Percentiles rank a stretch among this genome's conserved stretches.
Conservation (phyloP, 2,329 filamentous ascomycete genomes). For the Xylaria sp. region DNA sequence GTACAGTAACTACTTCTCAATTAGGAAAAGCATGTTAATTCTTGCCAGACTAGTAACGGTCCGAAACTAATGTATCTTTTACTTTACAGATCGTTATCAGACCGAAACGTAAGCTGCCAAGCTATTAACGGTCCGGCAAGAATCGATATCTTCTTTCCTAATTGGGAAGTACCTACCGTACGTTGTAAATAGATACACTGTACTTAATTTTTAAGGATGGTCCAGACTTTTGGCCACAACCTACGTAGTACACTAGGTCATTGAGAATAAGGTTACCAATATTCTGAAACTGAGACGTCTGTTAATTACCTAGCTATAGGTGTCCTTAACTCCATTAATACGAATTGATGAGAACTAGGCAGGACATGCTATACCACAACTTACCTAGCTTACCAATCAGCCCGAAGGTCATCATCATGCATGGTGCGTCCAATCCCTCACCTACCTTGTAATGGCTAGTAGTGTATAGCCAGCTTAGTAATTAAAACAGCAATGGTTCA, state of each 20-base stretch:
- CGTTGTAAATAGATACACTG: no score
- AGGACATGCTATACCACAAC: background rate
- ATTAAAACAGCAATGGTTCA: background rate
- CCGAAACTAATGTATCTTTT: no score
- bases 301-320: background rate
- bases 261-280: background rate
- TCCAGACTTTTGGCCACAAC: no score
- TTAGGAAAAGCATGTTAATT: no score
- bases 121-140: no score
- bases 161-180: no score
- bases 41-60: no score
- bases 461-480: background rate
- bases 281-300: background rate
- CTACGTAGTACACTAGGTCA: background rate
- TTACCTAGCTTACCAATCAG: constrained; percentile 13
- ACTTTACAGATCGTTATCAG: no score
- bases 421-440: background rate
- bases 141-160: no score
- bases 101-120: no score
- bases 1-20: no score
- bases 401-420: background rate
- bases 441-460: background rate
- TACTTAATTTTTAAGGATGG: no score
- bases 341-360: background rate
- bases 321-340: background rate